Base-by-base conservation (phyloP, 176 grass and related monocot genomes). In the Puccinellia tenuiflora region DNA sequence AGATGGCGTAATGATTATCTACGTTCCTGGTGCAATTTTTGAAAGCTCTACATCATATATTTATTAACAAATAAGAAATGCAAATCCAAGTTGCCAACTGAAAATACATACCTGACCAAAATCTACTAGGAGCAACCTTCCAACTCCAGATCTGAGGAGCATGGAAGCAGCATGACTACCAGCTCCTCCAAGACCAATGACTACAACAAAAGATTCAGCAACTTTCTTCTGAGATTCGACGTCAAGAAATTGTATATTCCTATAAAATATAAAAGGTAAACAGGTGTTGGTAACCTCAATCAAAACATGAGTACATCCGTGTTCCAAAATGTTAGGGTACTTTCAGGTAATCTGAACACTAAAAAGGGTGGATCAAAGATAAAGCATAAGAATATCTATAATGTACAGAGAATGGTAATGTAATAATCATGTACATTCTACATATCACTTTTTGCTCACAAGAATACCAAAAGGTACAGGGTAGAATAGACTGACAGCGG, bases 201-300 rank as follows among this genome's bases (percentile, higher is more conserved):
- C 85, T 30, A 99, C 81, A 84, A 92, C 87, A 79, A 78, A 99
- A 33, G 93, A 92, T 74, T 81, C 77, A 9, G 85, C 93, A 65
- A 99, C 91, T 90, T 96, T 90, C 85, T 81, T 86, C 88, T 99
- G 93, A 47, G 87, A 94, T 66, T 99, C 89, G 34, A 84, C 42
- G 67, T 91, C 96, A 84, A 99, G 96, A 88, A 99, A 99, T 57
- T 96, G 96, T 79, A 99, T 94, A 64, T 96, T 99, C 93, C 96
- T 99, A n/a, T n/a, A 63, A 37, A 30, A 46, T 43, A 81, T 18
- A 25, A 70, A 35, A 75, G 66, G 81, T 22, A 69, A 75, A 72
- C 20, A 70, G 10, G 69, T 57, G 29, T 67, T 60, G 21, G 28
- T 64, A 75, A 89, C 12, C 68, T 52, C 24, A 70, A 38, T 24